Evolutionary conservation across 2,329 filamentous ascomycete genomes (phyloP), one percentile per base, ranked within the genome.

Genomic region (Rhynchosporium graminicola): DNA sequence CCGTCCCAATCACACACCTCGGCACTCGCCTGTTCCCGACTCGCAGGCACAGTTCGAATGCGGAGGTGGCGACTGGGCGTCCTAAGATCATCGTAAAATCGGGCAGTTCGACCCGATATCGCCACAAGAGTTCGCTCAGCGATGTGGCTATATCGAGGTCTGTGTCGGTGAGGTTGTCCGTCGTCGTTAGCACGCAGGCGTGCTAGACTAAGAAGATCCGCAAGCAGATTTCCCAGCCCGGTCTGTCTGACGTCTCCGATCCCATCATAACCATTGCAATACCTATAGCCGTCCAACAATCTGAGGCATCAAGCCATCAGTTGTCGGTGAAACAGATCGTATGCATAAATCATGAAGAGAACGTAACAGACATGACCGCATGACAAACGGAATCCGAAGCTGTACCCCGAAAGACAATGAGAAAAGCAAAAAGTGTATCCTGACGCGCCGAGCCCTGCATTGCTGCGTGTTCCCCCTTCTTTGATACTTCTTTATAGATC

Each of bases 401-500:
- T 36, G 70, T 70, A 69, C 70, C 68, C 65, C 61, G 63, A 68
- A 68, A 63, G 64, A 64, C 50, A 70, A 71, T 71, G 70, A 69
- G 70, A 67, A 72, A 68, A 65, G 69, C 70, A 64, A 52, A 67
- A 63, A 60, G 48, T 64, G 47, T 68, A 70, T 69, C 71, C 72
- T 72, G 71, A 71, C 76, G 76, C 76, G 75, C 77, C 78, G 76
- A 79, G 76, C 76, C 76, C 78, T 83, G 83, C 83, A 86, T 86
- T 84, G 83, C 83, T 86, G 83, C 83, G 79, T 82, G 73, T 81
- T 83, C 79, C 78, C 85, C 81, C 84, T 83, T 71, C 64, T 67
- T 69, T 65, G 68, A 66, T 71, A 69, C 65, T 69, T 72, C 66
- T 73, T 71, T 69, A 63, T 69, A 60, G 47, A 48, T 64, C 58